phyloP scores from a whole-genome alignment of 352 stramenopile genomes.

The Phytophthora sansomeana region DNA sequence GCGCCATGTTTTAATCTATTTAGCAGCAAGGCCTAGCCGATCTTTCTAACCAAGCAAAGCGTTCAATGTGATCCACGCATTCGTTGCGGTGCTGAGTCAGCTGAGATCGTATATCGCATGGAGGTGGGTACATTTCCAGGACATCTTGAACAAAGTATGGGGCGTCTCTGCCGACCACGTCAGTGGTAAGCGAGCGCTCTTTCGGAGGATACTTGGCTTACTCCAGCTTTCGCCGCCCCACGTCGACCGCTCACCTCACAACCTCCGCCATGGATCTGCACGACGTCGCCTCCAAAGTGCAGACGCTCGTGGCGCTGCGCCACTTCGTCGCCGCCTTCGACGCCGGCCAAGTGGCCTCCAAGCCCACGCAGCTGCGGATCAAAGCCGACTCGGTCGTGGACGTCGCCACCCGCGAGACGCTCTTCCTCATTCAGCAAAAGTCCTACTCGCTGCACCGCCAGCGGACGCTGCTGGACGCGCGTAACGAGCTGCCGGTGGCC shows the following conservation, averaged over 20 bases:
- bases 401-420: constrained; percentile 28
- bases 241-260: neutral
- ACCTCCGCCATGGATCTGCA: constrained; percentile 35
- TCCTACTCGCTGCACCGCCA: constrained; percentile 44
- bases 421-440: constrained; percentile 43
- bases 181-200: constrained; percentile 8
- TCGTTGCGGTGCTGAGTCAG: constrained; percentile 1
- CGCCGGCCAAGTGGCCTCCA: constrained; percentile 33
- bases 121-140: constrained; percentile 8
- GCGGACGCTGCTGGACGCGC: constrained; percentile 46
- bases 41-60: neutral
- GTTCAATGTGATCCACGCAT: neutral
- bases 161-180: neutral
- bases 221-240: constrained; percentile 8
- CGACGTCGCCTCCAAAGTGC: constrained; percentile 39
- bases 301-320: constrained; percentile 45
- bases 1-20: constrained; percentile 14
- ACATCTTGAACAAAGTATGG: constrained; percentile 11
- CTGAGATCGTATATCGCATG: neutral
- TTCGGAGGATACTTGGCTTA: constrained; percentile 1
- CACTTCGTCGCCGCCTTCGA: constrained; percentile 53
- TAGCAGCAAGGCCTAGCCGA: neutral
- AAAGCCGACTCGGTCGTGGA: constrained; percentile 32
- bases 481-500: constrained; percentile 39
- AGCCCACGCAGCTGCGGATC: constrained; percentile 35